Base-by-base conservation (phyloP, 23 red algal species). In the Gracilaria caudata region DNA sequence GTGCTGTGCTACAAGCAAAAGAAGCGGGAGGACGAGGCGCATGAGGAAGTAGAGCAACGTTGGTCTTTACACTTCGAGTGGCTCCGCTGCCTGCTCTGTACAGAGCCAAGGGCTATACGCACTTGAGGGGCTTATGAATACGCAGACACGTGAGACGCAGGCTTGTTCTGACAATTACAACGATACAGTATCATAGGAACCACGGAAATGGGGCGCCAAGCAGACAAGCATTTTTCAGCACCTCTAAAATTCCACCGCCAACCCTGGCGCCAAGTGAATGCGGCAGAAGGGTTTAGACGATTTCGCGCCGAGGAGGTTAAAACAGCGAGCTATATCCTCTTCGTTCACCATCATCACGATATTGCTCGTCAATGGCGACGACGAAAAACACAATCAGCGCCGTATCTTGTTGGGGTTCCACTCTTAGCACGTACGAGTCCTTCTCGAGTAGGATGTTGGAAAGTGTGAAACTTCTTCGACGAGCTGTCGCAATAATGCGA, bases 341-440 rank as follows among this genome's bases (percentile, higher is more conserved):
- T 65, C 80, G 57, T 23, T 89, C 61, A 32, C 85, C 85, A 53
- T 83, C 89, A 77, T 92, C 89, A 37, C 79, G 64, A 51, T 92
- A 92, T 65, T 84, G 68, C 37, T 92, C 89, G 51, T 92, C 89
- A 51, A 92, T 49, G 19, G 89, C 89, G 53, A 92, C 40, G 45
- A 92, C 89, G 24, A 92, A 77, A 68, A 92, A 78, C 30, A 92
- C 89, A 59, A 92, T 74, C 17, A 92, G 81, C 23, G 89, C 89
- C 0, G 79, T 59, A 47, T 92, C 89, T 23, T 63, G 35, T 14
- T 79, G 60, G 2, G 89, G 89, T 63, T 92, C 66, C 16, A 92
- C 64, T 51, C 79, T 35, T 37, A 92, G 28, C 51, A 84, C 73
- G 47, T 84, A 92, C 13, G 79, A 72, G 70, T 92, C 89, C 39